Conservation (phyloP, 2,329 filamentous ascomycete species). For the Myriosclerotinia curreyana region DNA sequence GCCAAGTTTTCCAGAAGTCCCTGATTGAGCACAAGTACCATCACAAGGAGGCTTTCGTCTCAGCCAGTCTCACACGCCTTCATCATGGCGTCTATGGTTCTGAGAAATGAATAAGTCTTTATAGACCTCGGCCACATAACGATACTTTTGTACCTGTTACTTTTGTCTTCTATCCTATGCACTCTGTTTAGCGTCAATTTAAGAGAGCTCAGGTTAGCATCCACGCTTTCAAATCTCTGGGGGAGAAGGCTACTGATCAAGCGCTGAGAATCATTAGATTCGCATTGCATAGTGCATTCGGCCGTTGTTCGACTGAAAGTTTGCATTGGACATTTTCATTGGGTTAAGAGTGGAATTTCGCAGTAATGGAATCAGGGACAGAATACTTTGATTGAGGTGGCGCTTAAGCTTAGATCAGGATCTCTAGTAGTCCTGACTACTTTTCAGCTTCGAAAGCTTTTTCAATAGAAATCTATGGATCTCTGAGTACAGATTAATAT, state of each 20-base stretch:
- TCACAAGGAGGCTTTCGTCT: slow-evolving; percentile 18
- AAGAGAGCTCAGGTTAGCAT: too few species aligned
- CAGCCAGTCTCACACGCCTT: slow-evolving; percentile 12
- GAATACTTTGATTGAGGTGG: neutral
- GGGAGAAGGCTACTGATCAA: too few species aligned
- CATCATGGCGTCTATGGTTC: slow-evolving; percentile 7
- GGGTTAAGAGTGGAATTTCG: slow-evolving; percentile 1
- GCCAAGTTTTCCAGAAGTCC: slow-evolving; percentile 9
- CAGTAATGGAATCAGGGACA: neutral
- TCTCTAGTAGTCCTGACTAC: neutral
- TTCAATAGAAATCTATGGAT: too few species aligned
- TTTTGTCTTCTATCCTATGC: too few species aligned
- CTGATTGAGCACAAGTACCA: slow-evolving; percentile 18
- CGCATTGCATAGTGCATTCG: slow-evolving; percentile 19
- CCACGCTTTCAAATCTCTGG: too few species aligned
- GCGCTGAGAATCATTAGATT: neutral
- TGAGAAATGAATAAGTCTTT: too few species aligned
- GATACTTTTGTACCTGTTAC: too few species aligned
- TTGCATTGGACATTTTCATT: slow-evolving; percentile 19
- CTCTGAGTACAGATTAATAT: too few species aligned
- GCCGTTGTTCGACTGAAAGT: slow-evolving; percentile 16
- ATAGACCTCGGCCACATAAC: too few species aligned
- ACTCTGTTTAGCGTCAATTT: too few species aligned
- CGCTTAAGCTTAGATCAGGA: too few species aligned
- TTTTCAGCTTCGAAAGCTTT: neutral